Evolutionary conservation across 2,329 filamentous ascomycete species (phyloP).

Genomic region (Kalaharituber pfeilii): DNA sequence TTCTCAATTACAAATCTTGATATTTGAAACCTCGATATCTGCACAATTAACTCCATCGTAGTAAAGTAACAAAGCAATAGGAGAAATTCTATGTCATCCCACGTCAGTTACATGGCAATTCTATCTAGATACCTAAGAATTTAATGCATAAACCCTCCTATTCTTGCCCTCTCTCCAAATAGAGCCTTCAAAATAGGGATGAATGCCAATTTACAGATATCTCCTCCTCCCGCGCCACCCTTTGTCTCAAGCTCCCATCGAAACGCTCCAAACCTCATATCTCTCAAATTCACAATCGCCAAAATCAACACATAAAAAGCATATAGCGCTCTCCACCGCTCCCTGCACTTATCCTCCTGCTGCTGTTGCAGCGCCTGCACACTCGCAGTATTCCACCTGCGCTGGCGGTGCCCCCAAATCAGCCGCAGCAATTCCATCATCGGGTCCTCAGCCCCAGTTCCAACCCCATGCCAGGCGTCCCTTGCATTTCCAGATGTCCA

Average conservation of each 20-base stretch:
- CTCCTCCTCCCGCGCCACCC: slow-evolving; percentile 3
- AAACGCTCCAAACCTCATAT: slow-evolving; percentile 13
- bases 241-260: slow-evolving; percentile 16
- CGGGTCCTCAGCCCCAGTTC: slow-evolving; percentile 35
- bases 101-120: no score
- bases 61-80: slow-evolving; percentile 68
- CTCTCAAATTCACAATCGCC: slow-evolving; percentile 16
- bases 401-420: slow-evolving; percentile 39
- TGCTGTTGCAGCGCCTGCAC: slow-evolving; percentile 15
- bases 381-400: slow-evolving; percentile 24
- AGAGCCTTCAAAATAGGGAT: slow-evolving; percentile 12
- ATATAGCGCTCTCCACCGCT: slow-evolving; percentile 20
- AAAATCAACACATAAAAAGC: slow-evolving; percentile 17
- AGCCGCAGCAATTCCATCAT: slow-evolving; percentile 62
- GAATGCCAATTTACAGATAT: slow-evolving; percentile 5
- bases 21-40: no score
- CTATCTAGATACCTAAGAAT: background rate
- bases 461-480: background rate
- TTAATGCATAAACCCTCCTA: slow-evolving; percentile 8
- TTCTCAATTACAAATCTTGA: slow-evolving; percentile 53
- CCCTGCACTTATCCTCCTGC: slow-evolving; percentile 12
- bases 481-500: slow-evolving; percentile 2
- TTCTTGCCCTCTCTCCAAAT: slow-evolving; percentile 2
- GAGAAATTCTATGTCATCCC: no score
- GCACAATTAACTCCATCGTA: slow-evolving; percentile 54